A percentile compares a stretch with the other conserved stretches of the same genome.
Conservation (phyloP, 2,329 filamentous ascomycete genomes). For the Colletotrichum navitas region DNA sequence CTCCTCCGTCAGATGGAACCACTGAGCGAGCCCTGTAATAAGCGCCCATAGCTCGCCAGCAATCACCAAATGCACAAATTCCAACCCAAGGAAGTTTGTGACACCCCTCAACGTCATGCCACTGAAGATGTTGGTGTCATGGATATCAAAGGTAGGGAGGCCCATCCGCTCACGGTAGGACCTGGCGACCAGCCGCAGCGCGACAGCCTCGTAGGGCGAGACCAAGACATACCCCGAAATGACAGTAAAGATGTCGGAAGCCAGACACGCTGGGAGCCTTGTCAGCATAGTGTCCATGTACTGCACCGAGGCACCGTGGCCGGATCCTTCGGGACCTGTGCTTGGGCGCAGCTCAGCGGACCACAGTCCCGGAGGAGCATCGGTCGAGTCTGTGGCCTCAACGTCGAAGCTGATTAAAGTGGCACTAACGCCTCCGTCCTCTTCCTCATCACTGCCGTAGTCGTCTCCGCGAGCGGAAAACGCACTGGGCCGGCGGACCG, state of each 20-base stretch:
- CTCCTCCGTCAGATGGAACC: constrained; percentile 57
- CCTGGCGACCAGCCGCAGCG: constrained; percentile 60
- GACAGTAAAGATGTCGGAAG: constrained; percentile 61
- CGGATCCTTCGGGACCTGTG: constrained; percentile 50
- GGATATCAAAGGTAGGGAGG: constrained; percentile 55
- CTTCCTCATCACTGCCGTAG: constrained; percentile 69
- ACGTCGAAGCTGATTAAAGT: constrained; percentile 73
- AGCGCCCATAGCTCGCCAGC: constrained; percentile 61
- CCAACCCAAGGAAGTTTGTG: constrained; percentile 60
- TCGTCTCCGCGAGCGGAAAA: constrained; percentile 64
- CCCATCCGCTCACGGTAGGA: constrained; percentile 56
- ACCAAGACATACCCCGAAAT: constrained; percentile 58
- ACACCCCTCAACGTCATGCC: constrained; percentile 55
- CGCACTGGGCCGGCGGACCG: constrained; percentile 59
- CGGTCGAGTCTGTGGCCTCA: constrained; percentile 66
- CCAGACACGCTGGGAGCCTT: constrained; percentile 61
- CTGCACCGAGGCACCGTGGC: constrained; percentile 46
- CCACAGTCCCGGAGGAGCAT: constrained; percentile 66
- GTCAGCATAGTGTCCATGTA: constrained; percentile 65
- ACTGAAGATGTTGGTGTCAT: constrained; percentile 52
- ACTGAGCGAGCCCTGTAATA: constrained; percentile 54
- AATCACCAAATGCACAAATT: constrained; percentile 60
- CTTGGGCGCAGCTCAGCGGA: constrained; percentile 70
- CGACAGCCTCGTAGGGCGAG: constrained; percentile 61
- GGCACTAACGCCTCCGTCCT: constrained; percentile 66